phyloP scores from a whole-genome alignment of 2,329 filamentous ascomycete species.

The Hortaea werneckii region DNA sequence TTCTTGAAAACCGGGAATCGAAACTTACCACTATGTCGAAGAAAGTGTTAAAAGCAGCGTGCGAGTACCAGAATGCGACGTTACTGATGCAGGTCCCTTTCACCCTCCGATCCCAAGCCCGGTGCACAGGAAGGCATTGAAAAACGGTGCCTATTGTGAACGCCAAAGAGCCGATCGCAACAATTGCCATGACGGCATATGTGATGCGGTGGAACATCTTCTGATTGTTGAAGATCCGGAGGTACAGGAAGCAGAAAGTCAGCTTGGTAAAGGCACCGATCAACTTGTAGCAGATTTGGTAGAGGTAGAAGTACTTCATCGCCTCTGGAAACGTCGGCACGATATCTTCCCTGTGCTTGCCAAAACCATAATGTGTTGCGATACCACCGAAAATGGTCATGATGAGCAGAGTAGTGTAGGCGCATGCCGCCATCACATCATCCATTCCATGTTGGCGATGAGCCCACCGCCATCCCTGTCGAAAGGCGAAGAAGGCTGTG shows the following conservation, averaged over 20 bases:
- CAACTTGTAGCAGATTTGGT: slow-evolving; percentile 20
- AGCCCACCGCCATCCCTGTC: slow-evolving; percentile 11
- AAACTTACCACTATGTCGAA: slow-evolving; percentile 18
- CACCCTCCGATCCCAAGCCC: slow-evolving; percentile 12
- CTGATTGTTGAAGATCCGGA: slow-evolving; percentile 12
- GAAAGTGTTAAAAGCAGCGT: slow-evolving; percentile 19
- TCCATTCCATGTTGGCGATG: slow-evolving; percentile 12
- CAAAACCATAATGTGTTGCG: slow-evolving; percentile 15
- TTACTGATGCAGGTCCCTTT: slow-evolving; percentile 13
- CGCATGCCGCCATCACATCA: slow-evolving; percentile 12
- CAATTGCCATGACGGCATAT: slow-evolving; percentile 4
- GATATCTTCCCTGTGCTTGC: slow-evolving; percentile 13
- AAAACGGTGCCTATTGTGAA: slow-evolving; percentile 17
- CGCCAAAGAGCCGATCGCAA: slow-evolving; percentile 11
- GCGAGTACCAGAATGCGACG: slow-evolving; percentile 17
- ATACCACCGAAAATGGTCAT: slow-evolving; percentile 12
- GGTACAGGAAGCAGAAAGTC: slow-evolving; percentile 17
- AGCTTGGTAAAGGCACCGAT: slow-evolving; percentile 19
- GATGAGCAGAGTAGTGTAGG: slow-evolving; percentile 12
- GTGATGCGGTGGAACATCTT: slow-evolving; percentile 8
- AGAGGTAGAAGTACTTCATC: slow-evolving; percentile 19
- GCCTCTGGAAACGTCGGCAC: slow-evolving; percentile 8
- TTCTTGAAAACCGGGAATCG: neutral
- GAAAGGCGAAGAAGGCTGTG: slow-evolving; percentile 10
- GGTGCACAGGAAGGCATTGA: slow-evolving; percentile 15